These are phyloP conservation scores for Albugo laibachii DNA, from an alignment of 352 stramenopile species.

Conservation along the genomic window DNA sequence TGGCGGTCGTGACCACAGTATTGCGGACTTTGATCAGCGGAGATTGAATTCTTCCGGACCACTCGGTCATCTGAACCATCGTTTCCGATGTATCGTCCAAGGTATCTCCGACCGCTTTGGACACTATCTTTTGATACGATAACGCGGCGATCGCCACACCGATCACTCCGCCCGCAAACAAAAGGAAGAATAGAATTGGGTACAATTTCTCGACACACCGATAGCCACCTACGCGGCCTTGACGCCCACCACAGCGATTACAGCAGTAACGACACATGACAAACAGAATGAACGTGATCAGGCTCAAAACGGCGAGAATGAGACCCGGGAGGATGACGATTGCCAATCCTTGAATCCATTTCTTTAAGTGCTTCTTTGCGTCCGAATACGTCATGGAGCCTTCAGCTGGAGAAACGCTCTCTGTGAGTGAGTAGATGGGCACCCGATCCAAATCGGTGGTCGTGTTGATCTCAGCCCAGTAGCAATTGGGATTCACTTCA, in stretches of 20 bases:
- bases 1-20: slow-evolving; percentile 16
- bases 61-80: slow-evolving; percentile 16
- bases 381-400: slow-evolving; percentile 12
- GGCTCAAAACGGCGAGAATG: slow-evolving; percentile 26
- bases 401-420: not conserved
- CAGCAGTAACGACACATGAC: slow-evolving; percentile 57
- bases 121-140: slow-evolving; percentile 32
- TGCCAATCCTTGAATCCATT: slow-evolving; percentile 26
- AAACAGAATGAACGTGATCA: slow-evolving; percentile 54
- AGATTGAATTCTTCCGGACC: slow-evolving; percentile 18
- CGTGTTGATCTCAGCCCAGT: slow-evolving; percentile 22
- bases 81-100: slow-evolving; percentile 21
- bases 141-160: slow-evolving; percentile 24
- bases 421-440: slow-evolving; percentile 14
- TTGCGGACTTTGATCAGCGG: slow-evolving; percentile 23
- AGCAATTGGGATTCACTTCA: slow-evolving; percentile 45
- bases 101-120: slow-evolving; percentile 17
- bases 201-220: slow-evolving; percentile 44
- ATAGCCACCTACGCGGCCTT: slow-evolving; percentile 34
- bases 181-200: slow-evolving; percentile 36
- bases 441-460: slow-evolving; percentile 13
- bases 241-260: slow-evolving; percentile 40
- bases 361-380: slow-evolving; percentile 15
- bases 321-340: slow-evolving; percentile 35
- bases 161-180: slow-evolving; percentile 30